phyloP scores from a whole-genome alignment of 2,329 filamentous ascomycete genomes.

The Botryotinia narcissicola region DNA sequence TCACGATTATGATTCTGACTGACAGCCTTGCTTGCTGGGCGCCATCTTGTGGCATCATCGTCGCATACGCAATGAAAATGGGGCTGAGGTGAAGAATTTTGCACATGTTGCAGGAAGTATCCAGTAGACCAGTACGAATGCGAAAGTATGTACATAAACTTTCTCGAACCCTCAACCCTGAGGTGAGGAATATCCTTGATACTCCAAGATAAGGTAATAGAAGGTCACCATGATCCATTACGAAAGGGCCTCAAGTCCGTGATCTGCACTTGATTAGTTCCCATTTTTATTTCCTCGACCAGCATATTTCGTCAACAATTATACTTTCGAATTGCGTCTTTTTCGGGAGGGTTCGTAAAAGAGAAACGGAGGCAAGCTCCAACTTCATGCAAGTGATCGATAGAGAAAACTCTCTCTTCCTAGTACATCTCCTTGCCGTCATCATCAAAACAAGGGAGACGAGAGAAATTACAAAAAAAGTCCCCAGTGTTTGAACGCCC shows the following conservation, averaged over 20 bases:
- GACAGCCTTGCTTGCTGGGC: conserved; percentile 10
- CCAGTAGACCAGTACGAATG: conserved; percentile 4
- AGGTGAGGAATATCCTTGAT: conserved; percentile 19
- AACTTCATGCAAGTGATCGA: conserved; percentile 20
- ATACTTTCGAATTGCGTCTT: conserved; percentile 14
- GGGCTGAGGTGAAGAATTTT: conserved; percentile 15
- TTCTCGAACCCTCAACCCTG: conserved; percentile 15
- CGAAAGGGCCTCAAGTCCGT: conserved; percentile 16
- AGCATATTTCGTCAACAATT: conserved; percentile 14
- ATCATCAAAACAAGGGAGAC: conserved; percentile 2
- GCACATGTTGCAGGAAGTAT: conserved; percentile 16
- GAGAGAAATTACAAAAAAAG: background rate
- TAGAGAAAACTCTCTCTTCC: conserved; percentile 3
- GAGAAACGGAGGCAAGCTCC: conserved; percentile 8
- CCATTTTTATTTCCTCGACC: background rate
- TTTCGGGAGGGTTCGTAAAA: background rate
- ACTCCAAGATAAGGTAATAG: conserved; percentile 19
- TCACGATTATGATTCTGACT: background rate
- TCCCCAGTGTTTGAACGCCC: conserved; percentile 1
- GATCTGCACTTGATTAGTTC: conserved; percentile 11
- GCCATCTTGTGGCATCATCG: conserved; percentile 1
- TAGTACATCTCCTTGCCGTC: background rate
- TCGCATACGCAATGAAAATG: conserved; percentile 17
- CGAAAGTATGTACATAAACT: conserved; percentile 6
- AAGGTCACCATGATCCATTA: conserved; percentile 5